These are phyloP conservation scores for Medicago truncatula DNA, from an alignment of 306 rosid genomes.

Conservation along the genomic window DNA sequence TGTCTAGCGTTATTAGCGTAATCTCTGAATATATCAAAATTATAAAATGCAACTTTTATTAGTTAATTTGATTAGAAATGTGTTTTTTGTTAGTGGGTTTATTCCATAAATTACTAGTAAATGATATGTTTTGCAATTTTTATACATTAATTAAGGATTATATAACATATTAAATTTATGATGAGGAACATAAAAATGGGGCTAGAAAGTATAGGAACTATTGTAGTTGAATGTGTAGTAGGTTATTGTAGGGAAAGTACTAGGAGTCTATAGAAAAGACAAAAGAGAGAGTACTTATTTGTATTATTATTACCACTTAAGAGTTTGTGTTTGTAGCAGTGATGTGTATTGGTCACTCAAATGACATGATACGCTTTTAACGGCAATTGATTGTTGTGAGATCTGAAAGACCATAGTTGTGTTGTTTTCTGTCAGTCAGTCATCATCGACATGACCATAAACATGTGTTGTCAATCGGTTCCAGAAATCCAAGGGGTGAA, in stretches of 20 bases:
- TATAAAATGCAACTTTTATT: too few species aligned
- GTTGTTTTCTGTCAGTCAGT: slow-evolving; percentile 32
- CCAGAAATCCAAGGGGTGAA: neutral
- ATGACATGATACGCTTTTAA: slow-evolving; percentile 39
- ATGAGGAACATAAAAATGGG: neutral
- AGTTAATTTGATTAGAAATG: too few species aligned
- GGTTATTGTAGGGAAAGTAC: neutral
- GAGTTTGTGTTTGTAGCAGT: slow-evolving; percentile 9
- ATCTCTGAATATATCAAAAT: too few species aligned
- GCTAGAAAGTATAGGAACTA: neutral
- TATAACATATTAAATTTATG: too few species aligned
- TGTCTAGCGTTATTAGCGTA: too few species aligned
- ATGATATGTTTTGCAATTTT: too few species aligned
- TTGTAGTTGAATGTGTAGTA: neutral
- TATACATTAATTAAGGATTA: too few species aligned
- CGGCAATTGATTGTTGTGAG: slow-evolving; percentile 46
- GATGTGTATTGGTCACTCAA: slow-evolving; percentile 27
- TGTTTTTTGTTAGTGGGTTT: too few species aligned
- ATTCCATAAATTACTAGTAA: too few species aligned
- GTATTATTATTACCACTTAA: neutral
- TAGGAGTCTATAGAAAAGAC: slow-evolving; percentile 19
- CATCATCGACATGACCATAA: neutral
- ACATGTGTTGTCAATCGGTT: slow-evolving; percentile 14
- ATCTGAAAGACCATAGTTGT: neutral
- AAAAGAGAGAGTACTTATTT: slow-evolving; percentile 11